Evolutionary conservation across 345 rosid genomes (phyloP), one percentile per base, ranked within the genome.

Genomic region (Leavenworthia alabamica): DNA sequence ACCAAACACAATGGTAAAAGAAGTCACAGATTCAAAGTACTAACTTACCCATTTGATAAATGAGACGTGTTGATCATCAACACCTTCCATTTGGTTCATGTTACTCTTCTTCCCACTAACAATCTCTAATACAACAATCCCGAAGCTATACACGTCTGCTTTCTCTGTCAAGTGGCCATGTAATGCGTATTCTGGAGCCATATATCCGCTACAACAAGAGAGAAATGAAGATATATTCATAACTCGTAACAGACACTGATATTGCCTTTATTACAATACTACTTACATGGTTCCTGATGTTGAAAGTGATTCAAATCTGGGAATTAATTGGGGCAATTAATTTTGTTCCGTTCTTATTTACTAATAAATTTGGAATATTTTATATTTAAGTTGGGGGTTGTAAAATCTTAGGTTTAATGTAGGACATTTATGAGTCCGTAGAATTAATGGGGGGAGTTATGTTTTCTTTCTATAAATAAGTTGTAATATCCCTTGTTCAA

Each of bases 251-350:
- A n/a, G n/a, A 15, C 20, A 40, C 4, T 41, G 3, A 7, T 23
- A 2, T 13, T 39, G 17, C 12, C 24, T 24, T n/a, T n/a, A 2
- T n/a, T 3, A 14, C 1, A 32, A 32, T 32, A 40, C 1, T 11
- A 6, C 82, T 53, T 48, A 85, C 90, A 85, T 72, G 42, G 90
- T 85, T 59, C 92, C 88, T 0, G 83, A n/a, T n/a, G n/a, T n/a
- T n/a, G n/a, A n/a, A n/a, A n/a, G n/a, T n/a, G n/a, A n/a, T n/a
- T n/a, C n/a, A n/a, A n/a, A n/a, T n/a, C n/a, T n/a, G n/a, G n/a
- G n/a, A n/a, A n/a, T n/a, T n/a, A n/a, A n/a, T n/a, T n/a, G n/a
- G n/a, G n/a, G n/a, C n/a, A n/a, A n/a, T n/a, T n/a, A n/a, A n/a
- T n/a, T n/a, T n/a, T n/a, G n/a, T n/a, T n/a, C n/a, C n/a, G n/a